A percentile compares a stretch with the other conserved stretches of the same genome.
These are phyloP conservation scores for Penicillium argentinense DNA, from an alignment of 495 filamentous ascomycete species.

Conservation along the genomic window DNA sequence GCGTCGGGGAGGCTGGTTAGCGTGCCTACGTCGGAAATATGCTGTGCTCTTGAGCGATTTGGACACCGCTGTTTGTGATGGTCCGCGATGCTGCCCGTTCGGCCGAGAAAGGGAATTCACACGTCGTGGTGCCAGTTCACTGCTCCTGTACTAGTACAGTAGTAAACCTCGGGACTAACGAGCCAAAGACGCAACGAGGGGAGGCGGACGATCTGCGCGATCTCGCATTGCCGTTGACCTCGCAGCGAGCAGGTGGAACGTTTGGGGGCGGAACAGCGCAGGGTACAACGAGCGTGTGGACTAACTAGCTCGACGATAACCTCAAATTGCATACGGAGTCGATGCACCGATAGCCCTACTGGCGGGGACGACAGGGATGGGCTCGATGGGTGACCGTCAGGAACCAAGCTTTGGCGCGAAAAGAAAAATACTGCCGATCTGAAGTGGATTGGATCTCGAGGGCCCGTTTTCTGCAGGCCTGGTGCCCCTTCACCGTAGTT, in stretches of 20 bases:
- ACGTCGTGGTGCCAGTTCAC: too few species aligned
- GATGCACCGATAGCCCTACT: conserved; percentile 20
- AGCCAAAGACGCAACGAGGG: background rate
- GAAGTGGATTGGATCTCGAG: conserved; percentile 6
- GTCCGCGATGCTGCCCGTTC: conserved; percentile 8
- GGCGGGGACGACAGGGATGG: conserved; percentile 4
- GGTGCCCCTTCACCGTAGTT: conserved; percentile 24
- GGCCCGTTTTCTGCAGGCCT: background rate
- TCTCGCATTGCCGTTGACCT: conserved; percentile 7
- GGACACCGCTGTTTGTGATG: background rate
- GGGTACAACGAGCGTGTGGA: too few species aligned
- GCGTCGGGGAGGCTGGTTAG: conserved; percentile 4
- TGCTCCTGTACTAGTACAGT: too few species aligned
- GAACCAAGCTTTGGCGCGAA: conserved; percentile 10
- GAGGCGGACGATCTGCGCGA: conserved; percentile 12
- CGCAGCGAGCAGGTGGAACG: too few species aligned
- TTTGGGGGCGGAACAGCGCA: background rate
- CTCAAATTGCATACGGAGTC: too few species aligned
- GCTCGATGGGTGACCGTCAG: background rate
- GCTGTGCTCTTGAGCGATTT: too few species aligned
- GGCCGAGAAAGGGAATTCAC: too few species aligned
- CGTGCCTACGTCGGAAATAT: conserved; percentile 7
- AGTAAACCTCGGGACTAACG: too few species aligned
- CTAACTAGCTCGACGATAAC: too few species aligned
- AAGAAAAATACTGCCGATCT: conserved; percentile 5